Base-by-base conservation (phyloP, 176 grass and related monocot genomes). In the Urochloa ruziziensis region DNA sequence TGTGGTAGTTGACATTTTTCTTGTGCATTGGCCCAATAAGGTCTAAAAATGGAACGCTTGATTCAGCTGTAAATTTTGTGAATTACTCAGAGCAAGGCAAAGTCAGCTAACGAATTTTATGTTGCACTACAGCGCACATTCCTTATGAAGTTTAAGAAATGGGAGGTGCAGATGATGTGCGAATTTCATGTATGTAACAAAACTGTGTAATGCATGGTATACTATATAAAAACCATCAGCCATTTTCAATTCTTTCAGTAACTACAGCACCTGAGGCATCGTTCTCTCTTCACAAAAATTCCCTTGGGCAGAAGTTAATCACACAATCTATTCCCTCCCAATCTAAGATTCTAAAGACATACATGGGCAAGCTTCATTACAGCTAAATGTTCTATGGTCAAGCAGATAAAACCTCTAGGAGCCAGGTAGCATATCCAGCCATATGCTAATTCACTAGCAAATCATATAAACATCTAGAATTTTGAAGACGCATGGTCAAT, bases 1-100 rank as follows among this genome's bases (percentile, higher is more conserved):
- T 3, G 64, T 60, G 2, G 88, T 72, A 47, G 89, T 90, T 14
- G 75, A 91, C 90, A 93, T 93, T 86, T 79, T 94, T 49, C 91
- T 79, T 70, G 93, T 89, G 69, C 85, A 87, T 33, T 92, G 91
- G 4, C 78, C 72, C 27, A 86, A 23, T 19, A 87, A 21, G 28
- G 29, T 75, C 93, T 95, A 56, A 62, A 24, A 46, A 67, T 9
- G 10, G 23, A 52, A 59, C 16, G 16, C 23, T 69, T 54, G 6
- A 25, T 67, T 64, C 10, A 30, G 34, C 1, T 16, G 18, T 61
- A 52, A 27, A 42, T 61, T 81, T 75, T 54, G 2, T 21, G 33
- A 56, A 68, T 46, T 70, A 0, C 2, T 72, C 56, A 71, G 9
- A 82, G 29, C 35, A 76, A 14, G 34, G 10, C 33, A 84, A 77